phyloP scores from a whole-genome alignment of 305 asterid genomes.

The Solanum chacoense region DNA sequence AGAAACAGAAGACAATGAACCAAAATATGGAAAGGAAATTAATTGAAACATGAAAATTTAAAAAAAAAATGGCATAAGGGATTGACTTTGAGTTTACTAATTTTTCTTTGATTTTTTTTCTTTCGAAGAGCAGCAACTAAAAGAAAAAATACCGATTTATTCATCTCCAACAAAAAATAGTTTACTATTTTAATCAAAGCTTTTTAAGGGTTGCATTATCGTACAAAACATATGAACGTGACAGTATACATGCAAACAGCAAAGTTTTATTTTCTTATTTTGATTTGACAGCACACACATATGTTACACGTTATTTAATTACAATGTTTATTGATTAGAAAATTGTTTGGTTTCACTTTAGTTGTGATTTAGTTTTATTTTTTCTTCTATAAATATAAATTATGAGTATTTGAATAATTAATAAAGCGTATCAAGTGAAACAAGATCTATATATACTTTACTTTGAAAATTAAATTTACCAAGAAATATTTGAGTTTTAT shows the following conservation, averaged over 20 bases:
- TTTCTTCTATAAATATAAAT: neutral
- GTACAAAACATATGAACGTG: constrained; percentile 31
- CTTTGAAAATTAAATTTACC: neutral
- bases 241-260: constrained; percentile 25
- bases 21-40: neutral
- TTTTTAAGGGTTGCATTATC: neutral
- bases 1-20: neutral
- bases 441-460: neutral
- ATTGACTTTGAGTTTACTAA: constrained; percentile 13
- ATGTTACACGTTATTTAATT: neutral
- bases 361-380: neutral
- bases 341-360: neutral
- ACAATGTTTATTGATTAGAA: neutral
- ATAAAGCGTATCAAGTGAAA: neutral
- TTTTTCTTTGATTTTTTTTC: neutral
- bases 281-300: constrained; percentile 29
- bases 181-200: neutral
- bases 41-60: neutral
- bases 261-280: constrained; percentile 6
- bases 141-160: too few relatives aligned
- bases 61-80: neutral
- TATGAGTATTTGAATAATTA: neutral
- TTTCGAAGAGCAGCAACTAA: neutral
- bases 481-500: neutral
- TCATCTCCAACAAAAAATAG: neutral